Evolutionary conservation across 768 basidiomycete species (phyloP), one percentile per base, ranked within the genome.

Genomic region (Phanerodontia chrysosporium): DNA sequence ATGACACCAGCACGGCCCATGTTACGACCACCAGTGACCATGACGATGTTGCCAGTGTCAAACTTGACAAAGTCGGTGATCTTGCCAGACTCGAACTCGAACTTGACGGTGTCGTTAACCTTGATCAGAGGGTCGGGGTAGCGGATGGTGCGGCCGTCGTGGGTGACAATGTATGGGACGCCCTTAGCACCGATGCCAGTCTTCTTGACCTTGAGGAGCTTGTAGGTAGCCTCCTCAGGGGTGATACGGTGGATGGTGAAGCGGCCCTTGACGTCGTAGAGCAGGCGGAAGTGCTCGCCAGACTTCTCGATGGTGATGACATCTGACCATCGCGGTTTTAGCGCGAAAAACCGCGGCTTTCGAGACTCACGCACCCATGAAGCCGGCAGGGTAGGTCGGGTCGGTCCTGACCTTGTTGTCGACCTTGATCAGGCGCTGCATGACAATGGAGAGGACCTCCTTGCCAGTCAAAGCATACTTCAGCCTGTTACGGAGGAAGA

Each of bases 161-260:
- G 97, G 66, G 96, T 98, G 77, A 98, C 92, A 66, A 99, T 81
- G 82, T 95, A 87, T 56, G 97, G 97, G 51, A 99, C 95, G 67
- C 95, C 95, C 73, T 92, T 90, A 66, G 85, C 82, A 61, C 97
- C 97, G 65, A 98, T 79, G 63, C 94, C 93, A 44, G 96, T 90
- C 67, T 86, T 89, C 74, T 86, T 85, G 69, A 99, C 97, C 73
- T 95, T 94, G 73, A 92, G 83, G 71, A 99, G 92, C 78, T 98
- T 98, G 86, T 94, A 98, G 68, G 82, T 79, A 51, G 96, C 94
- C 76, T 99, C 97, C 78, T 98, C 97, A 44, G 90, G 84, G 56
- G 95, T 95, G 84, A 99, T 98, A 69, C 97, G 93, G 83, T 99
- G 97, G 74, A 98, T 96, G 66, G 95, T 91, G 83, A 99, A 99